Base-by-base conservation (phyloP, 169 alveolate species). In the Babesia bigemina region DNA sequence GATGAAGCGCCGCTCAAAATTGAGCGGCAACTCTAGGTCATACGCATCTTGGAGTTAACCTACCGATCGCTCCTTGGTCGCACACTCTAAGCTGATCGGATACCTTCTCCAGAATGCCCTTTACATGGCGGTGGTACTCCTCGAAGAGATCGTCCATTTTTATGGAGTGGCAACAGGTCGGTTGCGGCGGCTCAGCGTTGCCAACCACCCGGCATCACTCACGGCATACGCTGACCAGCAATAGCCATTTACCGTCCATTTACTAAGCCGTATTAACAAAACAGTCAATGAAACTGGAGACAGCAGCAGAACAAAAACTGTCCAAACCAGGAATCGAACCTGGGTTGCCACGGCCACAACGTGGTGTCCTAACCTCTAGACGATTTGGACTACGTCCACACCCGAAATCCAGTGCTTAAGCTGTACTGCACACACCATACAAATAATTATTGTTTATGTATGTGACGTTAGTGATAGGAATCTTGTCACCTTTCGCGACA, bases 321-420 rank as follows among this genome's bases (percentile, higher is more conserved):
- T 93, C 95, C 95, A 93, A 93, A 92, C 95, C 96, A 92, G 96
- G 96, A 93, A 79, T 92, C 95, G 96, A 93, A 93, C 95, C 96
- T 92, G 95, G 95, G 96, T 92, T 92, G 94, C 94, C 96, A 92
- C 96, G 92, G 94, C 96, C 96, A 93, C 95, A 93, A 92, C 93
- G 96, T 91, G 96, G 94, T 88, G 96, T 92, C 96, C 96, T 93
- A 92, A 93, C 96, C 96, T 75, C 96, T 93, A 92, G 96, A 90
- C 96, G 96, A 92, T 92, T 92, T 92, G 95, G 96, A 93, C 95
- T 69, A 63, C 60, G n/a, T 17, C 17, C 45, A 22, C 45, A 26
- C 17, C 19, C 55, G 28, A 4, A 60, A 16, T 72, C n/a, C 22
- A 3, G 63, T 45, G 17, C 52, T 69, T 14, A 29, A 10, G 16